Base-by-base conservation (phyloP, 306 rosid species). In the Glycine soja region DNA sequence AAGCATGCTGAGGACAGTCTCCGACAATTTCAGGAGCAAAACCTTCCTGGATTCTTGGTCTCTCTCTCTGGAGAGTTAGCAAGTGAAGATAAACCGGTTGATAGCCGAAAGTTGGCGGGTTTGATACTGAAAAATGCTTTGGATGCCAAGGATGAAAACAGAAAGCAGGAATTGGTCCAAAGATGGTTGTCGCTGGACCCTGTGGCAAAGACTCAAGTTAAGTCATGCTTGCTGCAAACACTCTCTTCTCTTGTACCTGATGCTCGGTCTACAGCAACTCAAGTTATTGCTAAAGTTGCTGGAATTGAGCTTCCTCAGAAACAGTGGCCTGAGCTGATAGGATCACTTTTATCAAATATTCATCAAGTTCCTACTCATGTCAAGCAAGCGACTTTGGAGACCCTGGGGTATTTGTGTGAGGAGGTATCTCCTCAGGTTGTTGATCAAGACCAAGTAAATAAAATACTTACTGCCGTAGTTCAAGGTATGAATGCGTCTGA, bases 11-110 rank as follows among this genome's bases (percentile, higher is more conserved):
- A 94, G 85, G 98, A 92, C 54, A 92, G 85, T 85, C 73, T 94
- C 82, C 88, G 88, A 67, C 97, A 94, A 81, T 92, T 90, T 81
- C 98, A 94, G 92, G 98, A 94, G 85, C 97, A 94, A 89, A 92
- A 94, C 82, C 95, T 92, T 85, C 86, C 95, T 47, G 87, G 91
- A 74, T 92, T 89, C 82, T 85, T 94, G 90, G 79, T 94, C 30
- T 94, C 98, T 64, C 91, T 94, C 38, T 89, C 97, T 59, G 88
- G 90, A 62, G 98, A 94, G 80, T 83, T 94, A 85, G 89, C 92
- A 11, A 92, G 80, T 81, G 97, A 92, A 73, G 98, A 90, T 45
- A 94, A 92, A 63, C 98, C 98, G 18, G 93, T 89, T 67, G 97
- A 92, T 50, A 90, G 98, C 83, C 92, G 97, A n/a, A 94, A 89